Evolutionary conservation across 2,329 filamentous ascomycete genomes (phyloP).

Genomic region (Lecanicillium sp.): DNA sequence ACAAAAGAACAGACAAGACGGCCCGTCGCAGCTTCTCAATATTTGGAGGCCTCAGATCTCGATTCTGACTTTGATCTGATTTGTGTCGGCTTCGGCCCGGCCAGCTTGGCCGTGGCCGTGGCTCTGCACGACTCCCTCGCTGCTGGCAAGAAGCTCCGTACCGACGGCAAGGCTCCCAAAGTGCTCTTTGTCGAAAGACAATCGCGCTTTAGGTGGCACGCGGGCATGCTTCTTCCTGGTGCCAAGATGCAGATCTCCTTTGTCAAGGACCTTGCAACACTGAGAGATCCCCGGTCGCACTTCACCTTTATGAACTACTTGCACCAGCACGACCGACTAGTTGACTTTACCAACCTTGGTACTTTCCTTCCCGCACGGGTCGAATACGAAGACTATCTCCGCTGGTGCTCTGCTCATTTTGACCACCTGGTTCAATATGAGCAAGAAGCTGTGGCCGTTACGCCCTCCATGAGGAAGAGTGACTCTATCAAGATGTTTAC

Average conservation of each 20-base stretch:
- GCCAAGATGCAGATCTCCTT: slow-evolving; percentile 98
- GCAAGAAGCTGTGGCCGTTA: slow-evolving; percentile 66
- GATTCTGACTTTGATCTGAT: slow-evolving; percentile 74
- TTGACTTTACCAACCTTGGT: slow-evolving; percentile 82
- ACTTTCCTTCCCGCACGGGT: slow-evolving; percentile 80
- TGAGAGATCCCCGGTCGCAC: slow-evolving; percentile 77
- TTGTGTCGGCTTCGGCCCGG: slow-evolving; percentile 88
- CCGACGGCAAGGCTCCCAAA: slow-evolving; percentile 47
- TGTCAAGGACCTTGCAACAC: slow-evolving; percentile 87
- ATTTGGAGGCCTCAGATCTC: slow-evolving; percentile 41
- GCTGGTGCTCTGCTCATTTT: slow-evolving; percentile 83
- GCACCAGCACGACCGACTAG: slow-evolving; percentile 68
- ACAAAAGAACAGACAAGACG: not conserved
- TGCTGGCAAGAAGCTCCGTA: slow-evolving; percentile 31
- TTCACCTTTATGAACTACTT: slow-evolving; percentile 98
- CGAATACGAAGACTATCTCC: slow-evolving; percentile 93
- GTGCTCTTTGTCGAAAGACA: slow-evolving; percentile 87
- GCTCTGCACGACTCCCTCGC: slow-evolving; percentile 76
- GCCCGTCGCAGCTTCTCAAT: slow-evolving; percentile 11
- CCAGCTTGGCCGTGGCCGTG: slow-evolving; percentile 80
- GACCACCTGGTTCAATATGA: slow-evolving; percentile 64
- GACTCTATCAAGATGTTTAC: slow-evolving; percentile 55
- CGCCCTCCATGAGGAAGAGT: slow-evolving; percentile 43
- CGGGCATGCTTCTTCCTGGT: slow-evolving; percentile 87
- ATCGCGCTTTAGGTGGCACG: slow-evolving; percentile 77